These are phyloP conservation scores for Panus rudis DNA, from an alignment of 768 basidiomycete genomes.

Conservation along the genomic window DNA sequence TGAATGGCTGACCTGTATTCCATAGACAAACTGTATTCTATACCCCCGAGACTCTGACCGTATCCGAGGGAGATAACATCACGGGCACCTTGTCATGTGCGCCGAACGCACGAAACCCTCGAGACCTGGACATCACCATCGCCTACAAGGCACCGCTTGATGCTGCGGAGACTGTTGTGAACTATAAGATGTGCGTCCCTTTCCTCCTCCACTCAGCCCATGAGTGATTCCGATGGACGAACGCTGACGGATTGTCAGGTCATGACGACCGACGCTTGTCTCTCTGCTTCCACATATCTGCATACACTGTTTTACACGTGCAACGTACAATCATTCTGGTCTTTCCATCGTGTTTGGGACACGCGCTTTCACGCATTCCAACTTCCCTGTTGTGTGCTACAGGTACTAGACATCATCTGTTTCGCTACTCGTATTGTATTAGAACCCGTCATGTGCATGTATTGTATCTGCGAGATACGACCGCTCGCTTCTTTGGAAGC, in stretches of 20 bases:
- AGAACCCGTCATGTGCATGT: too few species aligned
- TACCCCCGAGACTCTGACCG: constrained; percentile 70
- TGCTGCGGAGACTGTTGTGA: constrained; percentile 31
- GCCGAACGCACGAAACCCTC: constrained; percentile 89
- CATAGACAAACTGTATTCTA: constrained; percentile 95
- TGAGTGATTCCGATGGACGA: constrained; percentile 22
- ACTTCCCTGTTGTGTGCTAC: too few species aligned
- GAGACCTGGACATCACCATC: constrained; percentile 89
- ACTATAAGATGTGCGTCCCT: constrained; percentile 83
- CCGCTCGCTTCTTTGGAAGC: too few species aligned
- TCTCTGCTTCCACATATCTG: constrained; percentile 2
- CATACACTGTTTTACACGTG: not conserved
- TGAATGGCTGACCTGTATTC: not conserved
- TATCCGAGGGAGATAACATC: constrained; percentile 67
- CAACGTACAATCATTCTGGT: too few species aligned
- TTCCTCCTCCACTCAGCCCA: constrained; percentile 17
- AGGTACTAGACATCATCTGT: too few species aligned
- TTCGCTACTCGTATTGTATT: too few species aligned
- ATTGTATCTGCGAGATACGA: too few species aligned
- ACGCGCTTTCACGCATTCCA: too few species aligned
- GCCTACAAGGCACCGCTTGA: constrained; percentile 40
- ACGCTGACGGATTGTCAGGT: constrained; percentile 72
- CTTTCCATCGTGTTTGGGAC: too few species aligned
- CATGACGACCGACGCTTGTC: constrained; percentile 37
- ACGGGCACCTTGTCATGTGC: constrained; percentile 67